Percentiles rank a stretch among this genome's conserved stretches.
These are phyloP conservation scores for Termitomyces sp. DNA, from an alignment of 1,284 basidiomycete species.

Conservation along the genomic window DNA sequence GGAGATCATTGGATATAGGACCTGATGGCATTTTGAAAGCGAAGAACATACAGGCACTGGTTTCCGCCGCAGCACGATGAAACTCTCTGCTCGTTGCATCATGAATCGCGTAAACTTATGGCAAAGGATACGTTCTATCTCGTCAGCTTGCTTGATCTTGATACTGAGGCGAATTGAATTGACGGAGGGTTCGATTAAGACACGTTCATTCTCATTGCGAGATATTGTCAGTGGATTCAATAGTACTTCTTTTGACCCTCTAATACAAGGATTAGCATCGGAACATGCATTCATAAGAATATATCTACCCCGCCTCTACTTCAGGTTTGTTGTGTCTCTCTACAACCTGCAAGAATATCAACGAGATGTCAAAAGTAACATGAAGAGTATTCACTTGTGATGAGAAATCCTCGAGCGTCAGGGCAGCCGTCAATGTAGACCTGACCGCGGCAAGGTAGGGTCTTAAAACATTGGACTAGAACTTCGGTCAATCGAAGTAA, in stretches of 20 bases:
- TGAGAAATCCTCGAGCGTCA: slow-evolving; percentile 96
- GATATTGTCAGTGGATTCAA: slow-evolving; percentile 91
- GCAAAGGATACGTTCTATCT: slow-evolving; percentile 95
- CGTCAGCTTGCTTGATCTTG: slow-evolving; percentile 99
- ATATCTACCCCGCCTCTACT: slow-evolving; percentile 75
- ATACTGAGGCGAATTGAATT: slow-evolving; percentile 97
- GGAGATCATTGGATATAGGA: neutral
- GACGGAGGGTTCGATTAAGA: slow-evolving; percentile 94
- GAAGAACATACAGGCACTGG: slow-evolving; percentile 68
- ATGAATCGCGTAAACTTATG: slow-evolving; percentile 99
- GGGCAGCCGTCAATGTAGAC: slow-evolving; percentile 92
- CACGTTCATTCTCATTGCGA: slow-evolving; percentile 94
- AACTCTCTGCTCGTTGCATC: slow-evolving; percentile 97
- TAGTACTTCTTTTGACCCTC: slow-evolving; percentile 89
- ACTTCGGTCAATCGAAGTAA: slow-evolving; percentile 7
- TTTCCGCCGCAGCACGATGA: slow-evolving; percentile 92
- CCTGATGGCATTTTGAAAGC: neutral
- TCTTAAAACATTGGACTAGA: slow-evolving; percentile 75
- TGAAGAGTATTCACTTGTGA: slow-evolving; percentile 66
- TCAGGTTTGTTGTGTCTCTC: slow-evolving; percentile 97
- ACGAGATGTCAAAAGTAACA: slow-evolving; percentile 4
- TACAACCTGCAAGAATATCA: slow-evolving; percentile 60
- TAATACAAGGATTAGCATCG: slow-evolving; percentile 28
- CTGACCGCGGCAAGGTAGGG: slow-evolving; percentile 96
- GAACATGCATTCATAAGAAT: neutral